Base-by-base conservation (phyloP, 2,329 filamentous ascomycete species). In the Penicillium nordicum region DNA sequence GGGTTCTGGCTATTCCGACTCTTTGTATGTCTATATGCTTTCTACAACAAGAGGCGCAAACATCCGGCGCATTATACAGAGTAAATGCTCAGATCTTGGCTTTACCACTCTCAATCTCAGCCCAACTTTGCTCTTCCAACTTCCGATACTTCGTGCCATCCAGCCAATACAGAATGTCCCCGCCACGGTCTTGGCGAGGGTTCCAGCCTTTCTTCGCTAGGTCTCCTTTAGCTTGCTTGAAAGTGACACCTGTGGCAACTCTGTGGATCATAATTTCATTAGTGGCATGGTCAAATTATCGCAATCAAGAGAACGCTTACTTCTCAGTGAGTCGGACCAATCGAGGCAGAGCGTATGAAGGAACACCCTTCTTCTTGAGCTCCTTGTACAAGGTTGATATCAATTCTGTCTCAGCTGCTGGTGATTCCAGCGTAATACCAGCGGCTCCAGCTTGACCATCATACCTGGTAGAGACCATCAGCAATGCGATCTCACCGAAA, bases 391-490 rank as follows among this genome's bases (percentile, higher is more conserved):
- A 66, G 3, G 63, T 65, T 0, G 55, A 58, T 60, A 78, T 78
- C 45, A 80, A 75, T 6, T 63, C 60, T 11, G 54, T 57, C 58
- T 78, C 70, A 11, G 62, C 59, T 5, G 63, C 53, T 1, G 67
- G 50, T 0, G 67, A 68, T 32, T 74, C 69, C 1, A 80, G 69
- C 0, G 76, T 79, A 29, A 80, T 74, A 5, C 73, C 75, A 41
- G 78, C 76, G 21, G 76, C 78, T 42, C 78, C 78, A 32, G 76
- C 78, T 69, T 80, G 76, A 5, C 78, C 78, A 57, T 80, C 78
- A 58, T 80, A 80, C 21, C 76, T 78, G 45, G n/a, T 54, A 46
- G 5, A 21, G 30, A 40, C 10, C 18, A 50, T 50, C 4, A 54
- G 29, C 11, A 47, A 21, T 14, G 16, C 23, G n/a, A 21, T 10